Evolutionary conservation across 2,329 filamentous ascomycete genomes (phyloP), one percentile per base, ranked within the genome.

Genomic region (Aspergillus fumigatiaffinis): DNA sequence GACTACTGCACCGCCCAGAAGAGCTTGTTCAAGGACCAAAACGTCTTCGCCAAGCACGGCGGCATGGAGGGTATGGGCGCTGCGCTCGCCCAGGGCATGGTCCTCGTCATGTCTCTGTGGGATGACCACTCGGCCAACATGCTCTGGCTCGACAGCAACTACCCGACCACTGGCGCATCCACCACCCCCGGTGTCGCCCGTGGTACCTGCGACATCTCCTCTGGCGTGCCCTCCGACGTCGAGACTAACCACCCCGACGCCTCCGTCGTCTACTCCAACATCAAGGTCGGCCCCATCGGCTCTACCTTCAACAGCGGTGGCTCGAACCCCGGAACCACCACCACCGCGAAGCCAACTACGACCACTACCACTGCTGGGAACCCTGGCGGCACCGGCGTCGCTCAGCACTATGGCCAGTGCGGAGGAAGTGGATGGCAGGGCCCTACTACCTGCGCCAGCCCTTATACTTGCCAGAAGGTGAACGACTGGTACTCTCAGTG

Each of bases 61-160:
- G 87, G 86, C 23, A 71, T 86, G 60, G 68, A 76, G 5, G 73
- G 72, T 46, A 84, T 89, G 80, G 79, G 80, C 60, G 69, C 75
- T 1, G 85, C 83, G 25, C 73, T 88, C 44, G 69, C 71, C 5
- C 65, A 78, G 32, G 85, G 84, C 38, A 86, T 88, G 83, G 85
- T 87, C 41, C 79, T 89, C 14, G 85, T 87, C 63, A 80, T 89
- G 78, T 72, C 67, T 54, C 60, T 76, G 56, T 87, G 84, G 84
- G 84, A 88, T 68, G 87, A 90, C 75, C 82, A 89, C 74, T 73
- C 82, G 58, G 76, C 83, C 67, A 81, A 87, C 76, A 90, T 91
- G 87, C 82, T 88, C 67, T 91, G 88, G 88, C 82, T 91, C 66
- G 88, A 91, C 78, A 84, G 82, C 59, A 82, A 77, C 70, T 88